Evolutionary conservation across 345 rosid genomes (phyloP), one percentile per base, ranked within the genome.

Genomic region (Gossypium sturtianum): DNA sequence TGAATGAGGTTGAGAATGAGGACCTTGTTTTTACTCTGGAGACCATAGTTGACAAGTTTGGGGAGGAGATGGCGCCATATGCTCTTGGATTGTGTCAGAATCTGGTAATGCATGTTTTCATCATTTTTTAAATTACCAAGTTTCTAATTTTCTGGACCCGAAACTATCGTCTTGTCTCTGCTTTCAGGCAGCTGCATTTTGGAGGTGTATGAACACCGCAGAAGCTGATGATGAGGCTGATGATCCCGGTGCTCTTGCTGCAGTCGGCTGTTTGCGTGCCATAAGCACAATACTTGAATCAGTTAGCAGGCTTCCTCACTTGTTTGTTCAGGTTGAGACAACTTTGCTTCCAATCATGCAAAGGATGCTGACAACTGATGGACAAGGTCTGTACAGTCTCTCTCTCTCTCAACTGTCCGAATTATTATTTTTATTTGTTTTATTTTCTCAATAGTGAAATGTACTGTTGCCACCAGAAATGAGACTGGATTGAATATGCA

Each of bases 1-100:
- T 94, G 98, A 89, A 94, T 85, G 97, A 94, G 86, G 98, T 94
- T 56, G 98, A 92, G 83, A 95, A 95, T 80, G 99, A 95, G 89
- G 98, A 90, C 74, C 85, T 90, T 75, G 95, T 90, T 61, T 90
- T 88, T 77, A 90, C 95, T 45, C 65, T 90, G 83, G 95, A 90
- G 80, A 90, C 91, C 53, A 83, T 90, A 75, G 95, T 90, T 13
- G 95, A 90, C 85, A 90, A 87, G 78, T 90, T 90, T 83, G 95
- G 95, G 6, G 95, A 90, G 82, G 95, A 90, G 82, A 90, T 90
- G 95, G 89, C 91, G 41, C 95, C 95, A 22, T 90, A 83, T 82
- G 92, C 95, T 72, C 78, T 90, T 52, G 95, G 95, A 13, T 83
- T 90, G 74, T 90, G 95, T 85, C 92, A 88, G 80, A 90, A 90